phyloP scores from a whole-genome alignment of 2,329 filamentous ascomycete species.

The Furcasterigmium furcatum region DNA sequence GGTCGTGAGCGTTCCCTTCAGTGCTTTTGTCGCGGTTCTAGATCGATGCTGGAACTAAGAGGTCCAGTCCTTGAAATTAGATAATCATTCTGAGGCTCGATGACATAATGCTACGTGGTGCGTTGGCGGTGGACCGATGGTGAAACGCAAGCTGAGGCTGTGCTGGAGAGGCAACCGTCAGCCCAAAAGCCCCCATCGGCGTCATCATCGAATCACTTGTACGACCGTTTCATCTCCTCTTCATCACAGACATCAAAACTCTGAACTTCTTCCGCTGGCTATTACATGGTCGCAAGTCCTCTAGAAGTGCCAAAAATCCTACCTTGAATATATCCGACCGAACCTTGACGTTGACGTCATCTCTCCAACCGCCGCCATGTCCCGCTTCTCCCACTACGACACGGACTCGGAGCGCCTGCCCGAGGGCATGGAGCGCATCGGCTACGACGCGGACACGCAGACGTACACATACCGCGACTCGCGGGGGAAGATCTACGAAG shows the following conservation, averaged over 20 bases:
- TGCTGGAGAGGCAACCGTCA: not conserved
- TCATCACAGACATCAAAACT: too few species aligned
- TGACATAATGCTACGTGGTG: not conserved
- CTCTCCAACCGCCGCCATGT: conserved; percentile 22
- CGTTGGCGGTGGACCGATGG: not conserved
- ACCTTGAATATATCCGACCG: too few species aligned
- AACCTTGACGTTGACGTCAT: too few species aligned
- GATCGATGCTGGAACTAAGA: not conserved
- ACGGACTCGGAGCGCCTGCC: conserved; percentile 50
- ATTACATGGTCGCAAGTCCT: too few species aligned
- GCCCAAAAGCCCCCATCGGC: too few species aligned
- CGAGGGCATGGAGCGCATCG: conserved; percentile 49
- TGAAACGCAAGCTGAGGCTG: not conserved
- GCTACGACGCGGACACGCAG: conserved; percentile 54
- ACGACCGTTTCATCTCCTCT: too few species aligned
- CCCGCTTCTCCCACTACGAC: conserved; percentile 38
- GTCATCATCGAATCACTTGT: too few species aligned
- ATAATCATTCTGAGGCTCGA: not conserved
- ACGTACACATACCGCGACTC: conserved; percentile 48
- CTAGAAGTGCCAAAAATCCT: too few species aligned
- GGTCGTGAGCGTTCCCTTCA: not conserved
- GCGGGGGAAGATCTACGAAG: conserved; percentile 46
- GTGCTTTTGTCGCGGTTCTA: not conserved
- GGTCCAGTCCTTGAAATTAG: not conserved
- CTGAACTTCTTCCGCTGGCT: too few species aligned